Percentiles rank a stretch among this genome's conserved stretches.
Evolutionary conservation across 139 green algal species (phyloP).

Genomic region (Chlorella sp.): DNA sequence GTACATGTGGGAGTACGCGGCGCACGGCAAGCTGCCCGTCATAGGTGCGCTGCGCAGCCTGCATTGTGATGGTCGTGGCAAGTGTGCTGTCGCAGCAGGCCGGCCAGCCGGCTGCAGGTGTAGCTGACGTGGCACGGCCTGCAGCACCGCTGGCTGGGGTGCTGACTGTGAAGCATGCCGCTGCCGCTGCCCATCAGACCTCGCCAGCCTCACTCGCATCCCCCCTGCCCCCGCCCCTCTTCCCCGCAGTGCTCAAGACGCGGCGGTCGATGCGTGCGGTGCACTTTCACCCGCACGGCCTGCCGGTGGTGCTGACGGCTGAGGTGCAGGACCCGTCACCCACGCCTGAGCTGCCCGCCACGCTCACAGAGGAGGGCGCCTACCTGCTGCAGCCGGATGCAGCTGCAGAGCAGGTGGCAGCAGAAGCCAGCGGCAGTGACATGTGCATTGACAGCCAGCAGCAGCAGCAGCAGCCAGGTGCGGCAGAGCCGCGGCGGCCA

Average conservation of each 20-base stretch:
- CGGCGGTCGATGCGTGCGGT: constrained; percentile 86
- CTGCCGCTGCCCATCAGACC: too few relatives aligned
- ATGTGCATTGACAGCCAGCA: neutral
- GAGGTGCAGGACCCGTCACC: constrained; percentile 76
- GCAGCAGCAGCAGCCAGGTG: neutral
- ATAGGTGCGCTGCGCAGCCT: constrained; percentile 24
- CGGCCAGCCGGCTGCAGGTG: too few relatives aligned
- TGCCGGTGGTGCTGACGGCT: constrained; percentile 84
- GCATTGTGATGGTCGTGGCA: neutral
- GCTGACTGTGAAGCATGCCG: too few relatives aligned
- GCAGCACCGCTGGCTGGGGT: too few relatives aligned
- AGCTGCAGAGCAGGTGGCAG: neutral
- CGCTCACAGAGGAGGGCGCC: constrained; percentile 34
- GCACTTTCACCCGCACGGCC: constrained; percentile 89
- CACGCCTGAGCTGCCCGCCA: constrained; percentile 35
- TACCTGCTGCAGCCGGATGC: neutral
- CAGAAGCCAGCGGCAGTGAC: neutral
- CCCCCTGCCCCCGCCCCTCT: neutral
- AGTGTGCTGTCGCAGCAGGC: too few relatives aligned
- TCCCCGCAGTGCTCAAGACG: constrained; percentile 69
- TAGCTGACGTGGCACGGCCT: neutral
- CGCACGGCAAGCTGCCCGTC: constrained; percentile 10
- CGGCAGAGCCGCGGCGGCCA: neutral
- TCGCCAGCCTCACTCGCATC: neutral
- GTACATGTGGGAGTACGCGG: constrained; percentile 77